These are phyloP conservation scores for Pythium scleroteichum DNA, from an alignment of 352 stramenopile genomes.

Conservation along the genomic window DNA sequence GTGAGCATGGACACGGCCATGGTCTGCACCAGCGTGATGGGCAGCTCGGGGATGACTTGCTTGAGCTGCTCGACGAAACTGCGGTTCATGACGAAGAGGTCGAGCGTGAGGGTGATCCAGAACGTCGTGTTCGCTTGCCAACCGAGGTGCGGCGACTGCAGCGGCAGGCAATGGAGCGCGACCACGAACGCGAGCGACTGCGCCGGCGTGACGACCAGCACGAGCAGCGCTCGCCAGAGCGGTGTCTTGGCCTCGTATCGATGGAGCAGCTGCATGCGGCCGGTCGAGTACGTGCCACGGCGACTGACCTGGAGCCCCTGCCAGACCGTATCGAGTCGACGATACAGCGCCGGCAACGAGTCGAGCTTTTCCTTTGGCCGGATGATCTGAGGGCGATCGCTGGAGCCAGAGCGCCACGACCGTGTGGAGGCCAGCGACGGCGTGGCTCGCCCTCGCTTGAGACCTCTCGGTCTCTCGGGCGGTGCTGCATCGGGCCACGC, in stretches of 20 bases:
- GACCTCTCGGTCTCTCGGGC: background rate
- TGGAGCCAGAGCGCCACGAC: conserved; percentile 14
- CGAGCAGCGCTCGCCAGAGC: conserved; percentile 10
- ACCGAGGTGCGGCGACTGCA: conserved; percentile 9
- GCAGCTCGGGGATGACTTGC: conserved; percentile 27
- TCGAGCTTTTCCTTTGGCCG: background rate
- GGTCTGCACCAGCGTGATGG: conserved; percentile 9
- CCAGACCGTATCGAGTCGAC: conserved; percentile 16
- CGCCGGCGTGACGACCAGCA: conserved; percentile 20
- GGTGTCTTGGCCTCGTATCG: conserved; percentile 11
- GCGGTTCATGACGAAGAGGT: conserved; percentile 15
- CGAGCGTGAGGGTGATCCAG: conserved; percentile 16
- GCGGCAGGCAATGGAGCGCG: conserved; percentile 18
- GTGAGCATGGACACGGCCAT: conserved; percentile 15
- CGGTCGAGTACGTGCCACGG: conserved; percentile 16
- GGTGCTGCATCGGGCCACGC: conserved; percentile 7
- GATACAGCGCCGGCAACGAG: background rate
- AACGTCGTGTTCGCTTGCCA: conserved; percentile 12
- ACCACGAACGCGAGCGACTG: conserved; percentile 26
- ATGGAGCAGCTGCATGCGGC: conserved; percentile 20
- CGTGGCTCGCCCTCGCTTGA: background rate
- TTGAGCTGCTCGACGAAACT: conserved; percentile 26
- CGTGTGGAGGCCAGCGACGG: conserved; percentile 6
- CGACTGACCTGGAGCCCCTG: conserved; percentile 24
- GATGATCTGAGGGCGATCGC: conserved; percentile 1